A percentile compares a stretch with the other conserved stretches of the same genome.
Evolutionary conservation across 2,329 filamentous ascomycete genomes (phyloP).

Genomic region (Exophiala aquamarina): DNA sequence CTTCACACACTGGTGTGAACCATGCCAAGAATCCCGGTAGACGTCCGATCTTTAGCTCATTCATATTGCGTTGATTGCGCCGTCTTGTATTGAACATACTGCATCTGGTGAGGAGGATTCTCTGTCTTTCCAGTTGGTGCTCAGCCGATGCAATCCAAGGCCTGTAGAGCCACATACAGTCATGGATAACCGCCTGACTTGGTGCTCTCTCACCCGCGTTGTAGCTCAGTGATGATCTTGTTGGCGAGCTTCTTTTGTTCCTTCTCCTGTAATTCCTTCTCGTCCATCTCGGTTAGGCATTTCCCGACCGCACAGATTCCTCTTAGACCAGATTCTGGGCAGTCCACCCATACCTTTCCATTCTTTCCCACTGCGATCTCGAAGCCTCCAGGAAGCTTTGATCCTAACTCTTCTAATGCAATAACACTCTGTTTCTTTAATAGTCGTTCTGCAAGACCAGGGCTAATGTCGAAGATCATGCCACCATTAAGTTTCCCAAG

Average conservation of each 20-base stretch:
- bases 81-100: too few relatives aligned
- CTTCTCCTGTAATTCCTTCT: constrained; percentile 46
- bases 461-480: constrained; percentile 79
- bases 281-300: constrained; percentile 70
- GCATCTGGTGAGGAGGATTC: too few relatives aligned
- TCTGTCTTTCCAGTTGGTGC: too few relatives aligned
- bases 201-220: constrained; percentile 21
- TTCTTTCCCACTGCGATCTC: constrained; percentile 94
- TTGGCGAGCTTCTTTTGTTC: constrained; percentile 49
- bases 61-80: too few relatives aligned
- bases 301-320: constrained; percentile 76
- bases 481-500: constrained; percentile 80
- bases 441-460: constrained; percentile 77
- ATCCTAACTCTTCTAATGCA: constrained; percentile 77
- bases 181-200: too few relatives aligned
- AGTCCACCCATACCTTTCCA: constrained; percentile 88
- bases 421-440: constrained; percentile 66
- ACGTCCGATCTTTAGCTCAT: too few relatives aligned
- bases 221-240: constrained; percentile 42
- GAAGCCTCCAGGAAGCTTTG: constrained; percentile 71
- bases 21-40: too few relatives aligned
- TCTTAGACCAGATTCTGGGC: constrained; percentile 63
- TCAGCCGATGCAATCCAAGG: too few relatives aligned
- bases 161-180: too few relatives aligned
- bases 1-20: too few relatives aligned